Percentiles rank a stretch among this genome's conserved stretches.
These are phyloP conservation scores for Malassezia slooffiae DNA, from an alignment of 1,284 basidiomycete genomes.

Conservation along the genomic window DNA sequence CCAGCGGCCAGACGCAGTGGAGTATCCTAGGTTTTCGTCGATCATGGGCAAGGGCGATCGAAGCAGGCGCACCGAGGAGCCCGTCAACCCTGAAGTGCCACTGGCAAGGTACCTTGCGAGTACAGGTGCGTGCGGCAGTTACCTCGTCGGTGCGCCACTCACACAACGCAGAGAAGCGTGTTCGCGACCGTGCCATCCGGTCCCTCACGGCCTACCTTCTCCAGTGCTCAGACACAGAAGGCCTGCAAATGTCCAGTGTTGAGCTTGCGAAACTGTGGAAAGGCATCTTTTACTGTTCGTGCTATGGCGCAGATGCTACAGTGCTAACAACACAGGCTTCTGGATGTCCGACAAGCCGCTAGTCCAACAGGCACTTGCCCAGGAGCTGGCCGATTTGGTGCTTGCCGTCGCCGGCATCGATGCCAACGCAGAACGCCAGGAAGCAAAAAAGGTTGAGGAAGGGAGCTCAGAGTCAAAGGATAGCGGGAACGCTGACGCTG, in stretches of 20 bases:
- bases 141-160: too few relatives aligned
- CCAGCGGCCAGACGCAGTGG: not conserved
- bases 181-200: constrained; percentile 70
- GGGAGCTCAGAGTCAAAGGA: too few relatives aligned
- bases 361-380: constrained; percentile 81
- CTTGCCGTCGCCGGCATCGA: constrained; percentile 15
- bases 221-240: constrained; percentile 23
- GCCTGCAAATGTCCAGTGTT: constrained; percentile 51
- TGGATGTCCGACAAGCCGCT: constrained; percentile 99
- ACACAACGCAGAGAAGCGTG: constrained; percentile 52
- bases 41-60: constrained; percentile 11
- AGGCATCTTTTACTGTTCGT: constrained; percentile 73
- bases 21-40: not conserved
- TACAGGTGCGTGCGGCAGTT: constrained; percentile 12
- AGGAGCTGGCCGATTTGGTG: constrained; percentile 66
- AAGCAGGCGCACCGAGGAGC: not conserved
- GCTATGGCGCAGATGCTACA: not conserved
- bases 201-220: constrained; percentile 58
- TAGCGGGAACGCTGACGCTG: too few relatives aligned
- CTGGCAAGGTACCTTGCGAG: constrained; percentile 34
- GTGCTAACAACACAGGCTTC: constrained; percentile 50
- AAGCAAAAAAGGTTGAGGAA: not conserved
- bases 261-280: constrained; percentile 95
- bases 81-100: constrained; percentile 20
- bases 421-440: not conserved